Conservation (phyloP, 139 green algal species). For the Micractinium sp. region DNA sequence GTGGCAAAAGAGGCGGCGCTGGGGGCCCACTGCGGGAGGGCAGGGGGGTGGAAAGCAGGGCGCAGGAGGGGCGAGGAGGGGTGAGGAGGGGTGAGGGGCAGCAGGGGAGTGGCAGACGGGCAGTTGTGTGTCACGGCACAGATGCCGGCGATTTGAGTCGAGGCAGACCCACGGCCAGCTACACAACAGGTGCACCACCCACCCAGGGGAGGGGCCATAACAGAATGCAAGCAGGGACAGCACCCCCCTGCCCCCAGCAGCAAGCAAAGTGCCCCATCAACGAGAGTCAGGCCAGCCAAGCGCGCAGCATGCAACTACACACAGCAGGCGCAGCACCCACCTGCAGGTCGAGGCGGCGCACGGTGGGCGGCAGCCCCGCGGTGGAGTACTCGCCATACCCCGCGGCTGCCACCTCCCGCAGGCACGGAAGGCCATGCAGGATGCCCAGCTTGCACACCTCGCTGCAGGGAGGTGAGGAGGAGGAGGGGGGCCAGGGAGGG, state of each 20-base stretch:
- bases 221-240: too few species aligned
- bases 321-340: background rate
- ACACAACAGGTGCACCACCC: too few species aligned
- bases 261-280: background rate
- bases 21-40: background rate
- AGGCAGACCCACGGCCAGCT: too few species aligned
- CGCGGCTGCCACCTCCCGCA: background rate
- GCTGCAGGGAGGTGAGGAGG: too few species aligned
- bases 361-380: constrained; percentile 10
- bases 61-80: too few species aligned
- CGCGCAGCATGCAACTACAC: background rate
- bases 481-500: background rate
- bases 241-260: background rate
- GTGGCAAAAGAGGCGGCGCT: background rate
- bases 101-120: background rate
- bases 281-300: background rate
- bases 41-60: background rate
- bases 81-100: background rate
- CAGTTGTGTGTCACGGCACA: too few species aligned
- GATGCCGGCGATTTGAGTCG: too few species aligned
- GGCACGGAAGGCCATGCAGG: background rate
- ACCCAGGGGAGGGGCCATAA: too few species aligned
- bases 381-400: constrained; percentile 16
- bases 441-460: too few species aligned
- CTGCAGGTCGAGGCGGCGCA: constrained; percentile 15